Evolutionary conservation across 2,329 filamentous ascomycete genomes (phyloP), one percentile per base, ranked within the genome.

Genomic region (Colletotrichum tropicicola): DNA sequence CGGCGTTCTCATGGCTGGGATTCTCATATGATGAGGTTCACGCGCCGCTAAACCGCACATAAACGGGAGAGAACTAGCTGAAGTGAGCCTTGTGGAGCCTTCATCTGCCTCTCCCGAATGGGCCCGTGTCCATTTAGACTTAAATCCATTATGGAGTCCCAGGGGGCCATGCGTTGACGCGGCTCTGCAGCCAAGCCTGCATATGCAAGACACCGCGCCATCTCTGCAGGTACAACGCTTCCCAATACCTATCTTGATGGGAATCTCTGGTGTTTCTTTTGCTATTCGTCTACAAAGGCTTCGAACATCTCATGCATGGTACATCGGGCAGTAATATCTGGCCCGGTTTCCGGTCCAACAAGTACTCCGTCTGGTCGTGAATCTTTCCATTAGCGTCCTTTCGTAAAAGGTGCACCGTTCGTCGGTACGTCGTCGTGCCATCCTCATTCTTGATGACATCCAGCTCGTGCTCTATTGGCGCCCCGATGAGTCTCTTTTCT

Each of bases 221-320:
- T n/a, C n/a, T n/a, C n/a, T n/a, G n/a, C n/a, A n/a, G n/a, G n/a
- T n/a, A n/a, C n/a, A n/a, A n/a, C n/a, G n/a, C n/a, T n/a, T n/a
- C n/a, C n/a, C n/a, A n/a, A n/a, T n/a, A n/a, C n/a, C n/a, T n/a
- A n/a, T n/a, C n/a, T n/a, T 8, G 17, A 21, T 15, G 35, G 45
- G 35, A 43, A 45, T 53, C 21, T 61, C 17, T 30, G 3, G n/a
- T 44, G 28, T 32, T n/a, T 21, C 10, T 8, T 6, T 60, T 44
- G 32, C 44, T 49, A 45, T 12, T 23, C 6, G 13, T 25, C 27
- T 30, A 25, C 10, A 51, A 28, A 21, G 52, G 35, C 27, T 62
- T 62, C 6, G 59, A 48, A 37, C 52, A 62, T 25, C 59, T 49
- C 59, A 62, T 62, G 25, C 44, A 57, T 27, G 59, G 52, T 17